These are phyloP conservation scores for Podila verticillata DNA, from an alignment of 192 early-diverging fungal genomes.

Conservation along the genomic window DNA sequence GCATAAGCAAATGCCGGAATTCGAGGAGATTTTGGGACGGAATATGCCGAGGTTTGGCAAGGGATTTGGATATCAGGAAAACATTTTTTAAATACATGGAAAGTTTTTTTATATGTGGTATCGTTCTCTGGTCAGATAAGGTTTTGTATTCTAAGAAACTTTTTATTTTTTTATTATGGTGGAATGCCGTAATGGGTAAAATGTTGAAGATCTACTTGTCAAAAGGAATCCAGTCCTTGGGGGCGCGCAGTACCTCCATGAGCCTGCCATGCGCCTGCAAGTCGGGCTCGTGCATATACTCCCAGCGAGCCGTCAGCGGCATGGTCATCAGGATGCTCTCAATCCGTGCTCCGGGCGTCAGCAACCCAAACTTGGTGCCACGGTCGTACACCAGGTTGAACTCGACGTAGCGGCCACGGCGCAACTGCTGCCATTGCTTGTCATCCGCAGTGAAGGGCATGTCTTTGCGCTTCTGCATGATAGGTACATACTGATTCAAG, in stretches of 20 bases:
- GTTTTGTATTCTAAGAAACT: too few species aligned
- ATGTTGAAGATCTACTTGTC: not conserved
- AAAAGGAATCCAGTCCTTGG: slow-evolving; percentile 77
- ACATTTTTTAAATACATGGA: too few species aligned
- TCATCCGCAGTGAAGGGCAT: slow-evolving; percentile 79
- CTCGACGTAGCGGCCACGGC: slow-evolving; percentile 96
- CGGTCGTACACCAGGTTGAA: slow-evolving; percentile 98
- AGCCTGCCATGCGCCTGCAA: slow-evolving; percentile 73
- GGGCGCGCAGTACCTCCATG: slow-evolving; percentile 81
- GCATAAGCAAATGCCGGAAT: slow-evolving; percentile 12
- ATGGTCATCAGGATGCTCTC: slow-evolving; percentile 96
- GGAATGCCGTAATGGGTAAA: too few species aligned
- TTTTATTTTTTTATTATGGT: too few species aligned
- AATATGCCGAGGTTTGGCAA: too few species aligned
- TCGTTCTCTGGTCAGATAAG: too few species aligned
- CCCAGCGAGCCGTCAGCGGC: slow-evolving; percentile 95
- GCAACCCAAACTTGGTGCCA: slow-evolving; percentile 97
- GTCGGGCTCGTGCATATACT: slow-evolving; percentile 84
- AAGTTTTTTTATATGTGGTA: too few species aligned
- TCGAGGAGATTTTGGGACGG: not conserved
- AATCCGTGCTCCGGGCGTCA: slow-evolving; percentile 95
- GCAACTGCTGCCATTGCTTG: slow-evolving; percentile 94
- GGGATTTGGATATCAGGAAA: too few species aligned
- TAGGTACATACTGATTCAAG: slow-evolving; percentile 87
- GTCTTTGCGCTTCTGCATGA: slow-evolving; percentile 82